Base-by-base conservation (phyloP, 306 rosid genomes). In the Ziziphus jujuba region DNA sequence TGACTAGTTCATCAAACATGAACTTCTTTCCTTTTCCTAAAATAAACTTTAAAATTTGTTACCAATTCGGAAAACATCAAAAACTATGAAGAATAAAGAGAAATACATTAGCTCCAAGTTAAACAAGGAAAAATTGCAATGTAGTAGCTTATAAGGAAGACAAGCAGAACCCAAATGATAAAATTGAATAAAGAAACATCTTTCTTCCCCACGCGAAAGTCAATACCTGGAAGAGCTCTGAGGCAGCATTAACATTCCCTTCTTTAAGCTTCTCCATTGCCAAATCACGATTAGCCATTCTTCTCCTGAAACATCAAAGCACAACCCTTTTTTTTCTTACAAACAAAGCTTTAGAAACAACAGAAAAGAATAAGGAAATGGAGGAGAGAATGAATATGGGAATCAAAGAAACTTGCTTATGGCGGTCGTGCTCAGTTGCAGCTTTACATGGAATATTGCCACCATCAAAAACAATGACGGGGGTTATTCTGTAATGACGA, bases 211-310 rank as follows among this genome's bases (percentile, higher is more conserved):
- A 6, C 16, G 20, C 24, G 43, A 67, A 65, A 53, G 12, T 36
- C 35, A 19, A 59, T 52, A 87, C 98, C 98, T 90, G 93, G 75
- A 90, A 90, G 45, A 90, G 77, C 77, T 87, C 98, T 24, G 84
- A 24, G 64, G 98, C 98, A 59, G 93, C 93, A 53, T 45, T 63
- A 70, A 84, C 81, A 70, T 90, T 80, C 73, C 96, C 98, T 75
- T 92, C 91, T 67, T 80, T 83, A 59, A 86, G 83, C 78, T 90
- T 87, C 6, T 59, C 84, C 96, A 92, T 81, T 15, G 93, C 98
- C 76, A 86, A 79, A 22, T 86, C 90, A 22, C 63, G 84, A 82
- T 86, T 81, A 58, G 80, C 75, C 31, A 66, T 74, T 74, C 88
- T 69, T 71, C 54, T 92, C 72, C 97, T 92, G 81, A 62, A 75